Percentiles rank a stretch among this genome's conserved stretches.
phyloP scores from a whole-genome alignment of 148 eudicot species.

The Polygonum maritimum region DNA sequence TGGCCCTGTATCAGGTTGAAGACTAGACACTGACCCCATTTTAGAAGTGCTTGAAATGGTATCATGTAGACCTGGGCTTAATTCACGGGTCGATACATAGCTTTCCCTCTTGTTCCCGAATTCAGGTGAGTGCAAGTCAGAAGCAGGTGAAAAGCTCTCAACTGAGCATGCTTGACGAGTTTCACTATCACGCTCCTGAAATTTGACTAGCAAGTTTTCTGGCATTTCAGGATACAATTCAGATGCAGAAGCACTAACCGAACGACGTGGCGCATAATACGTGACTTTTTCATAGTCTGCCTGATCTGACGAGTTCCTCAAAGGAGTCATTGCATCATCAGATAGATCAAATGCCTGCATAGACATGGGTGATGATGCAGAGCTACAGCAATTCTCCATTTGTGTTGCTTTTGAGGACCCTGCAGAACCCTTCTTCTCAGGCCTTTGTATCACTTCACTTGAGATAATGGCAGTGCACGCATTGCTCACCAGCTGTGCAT shows the following conservation, averaged over 20 bases:
- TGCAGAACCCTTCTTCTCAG: slow-evolving; percentile 13
- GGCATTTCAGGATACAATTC: slow-evolving; percentile 29
- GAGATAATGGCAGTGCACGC: slow-evolving; percentile 16
- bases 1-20: slow-evolving; percentile 27
- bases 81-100: slow-evolving; percentile 16
- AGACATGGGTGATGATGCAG: slow-evolving; percentile 57
- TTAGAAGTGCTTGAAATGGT: slow-evolving; percentile 19
- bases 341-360: slow-evolving; percentile 69
- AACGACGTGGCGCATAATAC: slow-evolving; percentile 23
- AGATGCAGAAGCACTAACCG: slow-evolving; percentile 29
- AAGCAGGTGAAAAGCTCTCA: slow-evolving; percentile 30
- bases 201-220: slow-evolving; percentile 16
- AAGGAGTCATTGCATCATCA: slow-evolving; percentile 53
- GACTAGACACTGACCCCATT: slow-evolving; percentile 11
- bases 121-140: slow-evolving; percentile 28
- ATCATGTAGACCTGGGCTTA: slow-evolving; percentile 24
- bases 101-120: slow-evolving; percentile 22
- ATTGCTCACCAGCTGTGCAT: slow-evolving; percentile 9
- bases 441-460: slow-evolving; percentile 25
- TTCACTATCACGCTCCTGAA: slow-evolving; percentile 19
- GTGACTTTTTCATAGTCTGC: slow-evolving; percentile 27
- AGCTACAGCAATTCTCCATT: slow-evolving; percentile 56
- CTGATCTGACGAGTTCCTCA: slow-evolving; percentile 24
- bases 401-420: slow-evolving; percentile 31
- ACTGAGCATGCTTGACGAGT: slow-evolving; percentile 15